Conservation (phyloP, 306 rosid genomes). For the Trifolium pratense region DNA sequence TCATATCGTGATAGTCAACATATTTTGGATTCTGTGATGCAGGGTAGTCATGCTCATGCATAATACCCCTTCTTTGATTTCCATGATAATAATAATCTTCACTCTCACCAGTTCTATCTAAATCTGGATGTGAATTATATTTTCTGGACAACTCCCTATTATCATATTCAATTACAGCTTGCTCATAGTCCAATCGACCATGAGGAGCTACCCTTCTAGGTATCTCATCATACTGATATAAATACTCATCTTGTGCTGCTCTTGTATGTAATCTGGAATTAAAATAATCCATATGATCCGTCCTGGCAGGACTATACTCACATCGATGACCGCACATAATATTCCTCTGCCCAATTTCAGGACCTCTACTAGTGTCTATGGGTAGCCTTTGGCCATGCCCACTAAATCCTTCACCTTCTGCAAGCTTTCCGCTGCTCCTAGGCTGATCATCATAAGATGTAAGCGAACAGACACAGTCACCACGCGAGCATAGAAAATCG, state of each 20-base stretch:
- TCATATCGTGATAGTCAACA: slow-evolving; percentile 59
- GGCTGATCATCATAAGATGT: slow-evolving; percentile 60
- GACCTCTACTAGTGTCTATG: slow-evolving; percentile 53
- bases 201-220: slow-evolving; percentile 62
- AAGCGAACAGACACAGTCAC: slow-evolving; percentile 48
- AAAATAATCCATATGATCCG: slow-evolving; percentile 52
- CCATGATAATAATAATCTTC: slow-evolving; percentile 46
- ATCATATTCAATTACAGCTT: slow-evolving; percentile 53
- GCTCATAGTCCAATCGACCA: slow-evolving; percentile 57
- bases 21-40: slow-evolving; percentile 47
- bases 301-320: slow-evolving; percentile 59
- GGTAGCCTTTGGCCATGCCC: slow-evolving; percentile 60
- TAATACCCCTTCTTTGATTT: slow-evolving; percentile 49
- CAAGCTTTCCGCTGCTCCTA: slow-evolving; percentile 52
- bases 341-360: slow-evolving; percentile 57
- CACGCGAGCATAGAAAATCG: slow-evolving; percentile 55
- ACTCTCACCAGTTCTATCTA: slow-evolving; percentile 52
- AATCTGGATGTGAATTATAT: slow-evolving; percentile 45
- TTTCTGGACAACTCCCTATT: slow-evolving; percentile 58
- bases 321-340: slow-evolving; percentile 44
- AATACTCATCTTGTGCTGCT: slow-evolving; percentile 55
- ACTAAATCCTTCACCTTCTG: slow-evolving; percentile 52
- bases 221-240: slow-evolving; percentile 57
- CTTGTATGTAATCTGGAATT: slow-evolving; percentile 49
- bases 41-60: slow-evolving; percentile 50